Evolutionary conservation across 2,329 filamentous ascomycete genomes (phyloP), one percentile per base, ranked within the genome.

Genomic region (Apiospora aurea): DNA sequence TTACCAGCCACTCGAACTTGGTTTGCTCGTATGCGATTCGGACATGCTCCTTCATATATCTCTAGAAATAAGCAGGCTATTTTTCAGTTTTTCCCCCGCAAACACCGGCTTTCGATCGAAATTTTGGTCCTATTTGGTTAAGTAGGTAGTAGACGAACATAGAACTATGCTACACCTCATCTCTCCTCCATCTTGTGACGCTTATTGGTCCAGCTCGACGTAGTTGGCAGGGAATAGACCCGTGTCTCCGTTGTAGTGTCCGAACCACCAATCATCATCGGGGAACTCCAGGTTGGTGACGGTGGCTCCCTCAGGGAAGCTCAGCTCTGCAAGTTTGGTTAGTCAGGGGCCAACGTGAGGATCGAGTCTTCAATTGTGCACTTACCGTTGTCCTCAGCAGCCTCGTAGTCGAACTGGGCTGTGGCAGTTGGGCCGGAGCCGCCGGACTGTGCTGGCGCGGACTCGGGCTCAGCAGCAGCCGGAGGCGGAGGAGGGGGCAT

Each of bases 251-350:
- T 91, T 87, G 82, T 93, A 97, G 78, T 93, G 91, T 72, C 96
- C 96, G 78, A 96, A 93, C 96, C 96, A 99, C 96, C 96, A 99
- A 80, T 99, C 96, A 76, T 98, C 96, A 78, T 98, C 96, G 2
- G 96, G 96, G 83, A 98, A 98, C 85, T 98, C 94, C 75, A 99
- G 85, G 79, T 93, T 89, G 41, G 89, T 93, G 77, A 99, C 92
- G 74, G 87, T 94, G 51, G 93, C 96, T 43, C 93, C 92, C 79
- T 99, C 96, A 2, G 94, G 94, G 85, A 99, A 99, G 81, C 92
- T 95, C 75, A 91, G 79, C 77, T 91, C 89, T 91, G 77, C 10
- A 41, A 13, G 1, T 14, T 10, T 18, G 14, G 49, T 57, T 41
- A 69, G 68, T 38, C 24, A 47, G 18, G 18, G 41, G 41, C 26